Evolutionary conservation across 768 basidiomycete genomes (phyloP), one percentile per base, ranked within the genome.

Genomic region (Terana coerulea): DNA sequence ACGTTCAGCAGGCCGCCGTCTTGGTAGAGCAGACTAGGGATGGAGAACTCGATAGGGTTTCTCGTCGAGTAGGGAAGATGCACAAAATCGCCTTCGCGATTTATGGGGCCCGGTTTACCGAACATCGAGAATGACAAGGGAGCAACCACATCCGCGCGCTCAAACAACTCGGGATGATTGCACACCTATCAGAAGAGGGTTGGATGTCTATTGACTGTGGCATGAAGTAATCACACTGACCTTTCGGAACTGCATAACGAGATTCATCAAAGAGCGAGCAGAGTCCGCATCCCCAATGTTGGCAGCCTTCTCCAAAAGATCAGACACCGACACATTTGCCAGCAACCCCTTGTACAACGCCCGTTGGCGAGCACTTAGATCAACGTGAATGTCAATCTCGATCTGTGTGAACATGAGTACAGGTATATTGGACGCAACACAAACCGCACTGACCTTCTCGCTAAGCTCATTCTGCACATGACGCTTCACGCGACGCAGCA

Each of bases 231-330:
- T 2, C 28, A 33, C 21, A 51, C 69, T 24, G 49, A 90, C 92
- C 77, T 99, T 99, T 59, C 97, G 86, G 77, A 98, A 98, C 67
- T 99, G 97, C 97, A 99, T 99, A 55, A 99, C 97, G 54, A 99
- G 79, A 69, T 98, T 99, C 95, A 98, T 98, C 54, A 99, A 73
- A 6, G 93, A 91, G 47, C 92, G 85, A 46, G 94, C 92, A 26
- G 91, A 91, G 58, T 94, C 91, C 5, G 83, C 89, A 60, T 95
- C 92, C 14, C 92, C 89, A 53, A 92, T 83, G 58, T 90, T 90
- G 3, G 91, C 85, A 9, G 97, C 95, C 67, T 97, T 95, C 60
- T 88, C 88, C 43, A 99, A 75, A 30, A 99, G 81, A 64, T 98
- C 97, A 14, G 91, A 83, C 47, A 99, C 86, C 41, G 95, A 98